phyloP scores from a whole-genome alignment of 805 yeast species.

The Tetrapisispora iriomotensis region DNA sequence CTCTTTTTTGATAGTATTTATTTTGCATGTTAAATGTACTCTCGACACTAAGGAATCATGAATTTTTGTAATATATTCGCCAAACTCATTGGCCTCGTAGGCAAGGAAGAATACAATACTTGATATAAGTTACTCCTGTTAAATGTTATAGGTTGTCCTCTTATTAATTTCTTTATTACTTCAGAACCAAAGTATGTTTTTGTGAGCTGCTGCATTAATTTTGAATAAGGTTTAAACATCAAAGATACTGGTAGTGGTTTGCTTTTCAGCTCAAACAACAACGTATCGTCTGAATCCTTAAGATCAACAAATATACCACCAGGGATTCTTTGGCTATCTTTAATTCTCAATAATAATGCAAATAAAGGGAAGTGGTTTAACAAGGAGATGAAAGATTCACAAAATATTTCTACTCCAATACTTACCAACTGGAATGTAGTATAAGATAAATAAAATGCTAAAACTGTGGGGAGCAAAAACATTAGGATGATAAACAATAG shows the following conservation, averaged over 20 bases:
- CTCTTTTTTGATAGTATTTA: background rate
- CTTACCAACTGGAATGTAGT: conserved; percentile 47
- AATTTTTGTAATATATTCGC: conserved; percentile 10
- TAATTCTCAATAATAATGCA: conserved; percentile 65
- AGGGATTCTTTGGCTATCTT: conserved; percentile 64
- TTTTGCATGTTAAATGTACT: background rate
- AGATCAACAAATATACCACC: conserved; percentile 39
- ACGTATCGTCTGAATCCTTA: conserved; percentile 7
- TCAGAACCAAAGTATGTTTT: conserved; percentile 35
- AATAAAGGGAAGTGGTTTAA: conserved; percentile 83
- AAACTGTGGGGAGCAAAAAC: conserved; percentile 76
- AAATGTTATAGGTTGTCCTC: conserved; percentile 38
- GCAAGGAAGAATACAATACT: conserved; percentile 44
- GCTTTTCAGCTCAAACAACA: conserved; percentile 28
- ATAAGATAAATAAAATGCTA: conserved; percentile 74
- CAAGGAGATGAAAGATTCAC: conserved; percentile 53
- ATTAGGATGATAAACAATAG: conserved; percentile 70
- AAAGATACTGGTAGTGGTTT: conserved; percentile 36
- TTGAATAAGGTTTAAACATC: conserved; percentile 41
- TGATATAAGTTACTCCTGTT: conserved; percentile 41
- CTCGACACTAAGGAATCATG: background rate
- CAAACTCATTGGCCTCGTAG: conserved; percentile 30
- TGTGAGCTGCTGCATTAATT: conserved; percentile 33
- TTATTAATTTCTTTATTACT: conserved; percentile 33
- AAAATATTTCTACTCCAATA: conserved; percentile 37